phyloP scores from a whole-genome alignment of 2,329 filamentous ascomycete genomes.

The Nothophoma quercina region DNA sequence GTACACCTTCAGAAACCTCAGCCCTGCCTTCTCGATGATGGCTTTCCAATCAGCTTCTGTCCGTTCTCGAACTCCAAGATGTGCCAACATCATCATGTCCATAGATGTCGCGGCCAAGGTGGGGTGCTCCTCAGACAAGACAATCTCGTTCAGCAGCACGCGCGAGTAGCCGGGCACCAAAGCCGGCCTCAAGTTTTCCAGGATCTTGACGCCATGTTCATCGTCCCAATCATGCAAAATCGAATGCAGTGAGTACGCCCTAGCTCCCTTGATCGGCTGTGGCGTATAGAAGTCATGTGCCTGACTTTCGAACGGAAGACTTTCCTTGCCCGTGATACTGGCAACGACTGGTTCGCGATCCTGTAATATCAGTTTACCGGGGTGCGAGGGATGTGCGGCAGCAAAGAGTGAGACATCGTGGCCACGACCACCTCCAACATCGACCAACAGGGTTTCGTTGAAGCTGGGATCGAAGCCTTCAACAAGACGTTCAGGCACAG shows the following conservation, averaged over 20 bases:
- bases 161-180: conserved; percentile 27
- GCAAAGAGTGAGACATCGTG: conserved; percentile 50
- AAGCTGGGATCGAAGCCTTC: conserved; percentile 28
- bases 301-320: conserved; percentile 39
- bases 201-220: conserved; percentile 22
- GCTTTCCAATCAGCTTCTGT: conserved; percentile 18
- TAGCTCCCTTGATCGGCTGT: conserved; percentile 55
- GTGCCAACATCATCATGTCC: conserved; percentile 29
- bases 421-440: conserved; percentile 54
- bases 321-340: conserved; percentile 28
- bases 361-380: conserved; percentile 58
- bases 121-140: conserved; percentile 17
- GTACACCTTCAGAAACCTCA: conserved; percentile 15
- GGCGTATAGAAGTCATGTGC: conserved; percentile 57
- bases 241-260: conserved; percentile 30
- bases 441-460: conserved; percentile 46
- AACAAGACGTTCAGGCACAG: conserved; percentile 30
- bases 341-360: conserved; percentile 53
- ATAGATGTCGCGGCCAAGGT: conserved; percentile 16
- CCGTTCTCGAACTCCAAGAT: conserved; percentile 16
- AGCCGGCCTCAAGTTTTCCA: conserved; percentile 22
- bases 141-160: conserved; percentile 26
- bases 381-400: conserved; percentile 40
- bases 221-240: conserved; percentile 38
- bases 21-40: conserved; percentile 17